These are phyloP conservation scores for Benincasa hispida DNA, from an alignment of 306 rosid genomes.

Conservation along the genomic window DNA sequence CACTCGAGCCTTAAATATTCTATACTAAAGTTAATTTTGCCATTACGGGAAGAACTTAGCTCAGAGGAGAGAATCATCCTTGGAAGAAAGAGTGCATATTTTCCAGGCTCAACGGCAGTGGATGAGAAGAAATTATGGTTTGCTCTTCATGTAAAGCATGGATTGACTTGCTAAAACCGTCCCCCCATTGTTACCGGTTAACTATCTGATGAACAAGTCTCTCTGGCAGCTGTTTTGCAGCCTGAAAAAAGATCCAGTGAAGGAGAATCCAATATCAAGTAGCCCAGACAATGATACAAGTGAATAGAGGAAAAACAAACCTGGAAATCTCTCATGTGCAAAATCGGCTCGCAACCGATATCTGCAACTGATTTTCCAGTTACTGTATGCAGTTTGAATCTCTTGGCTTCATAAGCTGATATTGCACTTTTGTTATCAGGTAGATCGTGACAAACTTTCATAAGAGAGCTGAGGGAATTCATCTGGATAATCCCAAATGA, in stretches of 20 bases:
- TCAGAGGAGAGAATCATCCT: background rate
- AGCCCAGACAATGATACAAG: background rate
- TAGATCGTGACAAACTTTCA: slow-evolving; percentile 57
- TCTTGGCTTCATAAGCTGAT: slow-evolving; percentile 51
- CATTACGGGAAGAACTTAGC: background rate
- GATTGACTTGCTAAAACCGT: slow-evolving; percentile 14
- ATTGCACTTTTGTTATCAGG: slow-evolving; percentile 35
- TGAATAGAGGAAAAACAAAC: slow-evolving; percentile 22
- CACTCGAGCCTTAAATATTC: background rate
- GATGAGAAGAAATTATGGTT: background rate
- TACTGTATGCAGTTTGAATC: slow-evolving; percentile 61
- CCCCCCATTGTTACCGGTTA: background rate
- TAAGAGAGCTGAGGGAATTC: slow-evolving; percentile 87
- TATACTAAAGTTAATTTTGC: background rate
- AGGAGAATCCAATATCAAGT: slow-evolving; percentile 1
- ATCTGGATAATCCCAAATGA: slow-evolving; percentile 36
- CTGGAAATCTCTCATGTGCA: slow-evolving; percentile 99
- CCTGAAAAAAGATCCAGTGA: slow-evolving; percentile 32
- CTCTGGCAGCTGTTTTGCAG: slow-evolving; percentile 71
- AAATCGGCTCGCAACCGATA: slow-evolving; percentile 89
- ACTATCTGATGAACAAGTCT: slow-evolving; percentile 51
- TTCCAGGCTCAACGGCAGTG: background rate
- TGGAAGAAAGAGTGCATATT: background rate
- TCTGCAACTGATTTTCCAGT: slow-evolving; percentile 84
- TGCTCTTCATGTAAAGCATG: background rate